Evolutionary conservation across 176 grass and related monocot species (phyloP), one percentile per base, ranked within the genome.

Genomic region (Ensete ventricosum): DNA sequence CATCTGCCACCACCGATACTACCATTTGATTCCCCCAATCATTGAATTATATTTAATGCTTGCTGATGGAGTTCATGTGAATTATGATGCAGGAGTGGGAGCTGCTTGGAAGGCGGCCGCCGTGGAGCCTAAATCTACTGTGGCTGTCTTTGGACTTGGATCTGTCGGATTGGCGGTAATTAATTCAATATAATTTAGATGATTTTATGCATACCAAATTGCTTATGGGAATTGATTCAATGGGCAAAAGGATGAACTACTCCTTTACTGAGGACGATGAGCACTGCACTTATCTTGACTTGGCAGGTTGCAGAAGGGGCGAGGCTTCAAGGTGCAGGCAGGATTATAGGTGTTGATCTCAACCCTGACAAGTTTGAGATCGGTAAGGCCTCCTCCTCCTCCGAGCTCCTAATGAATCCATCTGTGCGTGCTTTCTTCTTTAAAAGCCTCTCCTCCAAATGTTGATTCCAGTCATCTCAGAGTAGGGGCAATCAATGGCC

Each of bases 91-190:
- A 90, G 89, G 89, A 48, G 70, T 92, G 9, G 93, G 85, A 24
- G 93, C 83, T 19, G 87, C 93, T 19, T 92, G 89, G 93, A 92
- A 78, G 77, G 2, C 72, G 62, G 93, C 87, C 25, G 81, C 70
- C 21, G 87, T 96, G 66, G 73, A 92, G 14, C 13, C 76, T 10
- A 83, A 87, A 9, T 88, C 92, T 0, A 82, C 92, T 0, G 87
- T 96, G 6, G 89, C 67, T 0, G 75, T 90, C 29, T 92, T 96
- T 12, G 92, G 92, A 1, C 87, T 96, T 0, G 92, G 92, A 67
- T 57, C 89, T 0, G 78, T 96, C 9, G 92, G 92, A 55, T 83
- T 97, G 69, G 94, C 90, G 71, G 94, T 97, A 87, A 82, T 71
- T 21, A 0, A 34, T 74, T 14, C 0, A 6, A 7, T 54, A 26